Evolutionary conservation across 2,329 filamentous ascomycete genomes (phyloP).

Genomic region (Aspergillus glaucus): DNA sequence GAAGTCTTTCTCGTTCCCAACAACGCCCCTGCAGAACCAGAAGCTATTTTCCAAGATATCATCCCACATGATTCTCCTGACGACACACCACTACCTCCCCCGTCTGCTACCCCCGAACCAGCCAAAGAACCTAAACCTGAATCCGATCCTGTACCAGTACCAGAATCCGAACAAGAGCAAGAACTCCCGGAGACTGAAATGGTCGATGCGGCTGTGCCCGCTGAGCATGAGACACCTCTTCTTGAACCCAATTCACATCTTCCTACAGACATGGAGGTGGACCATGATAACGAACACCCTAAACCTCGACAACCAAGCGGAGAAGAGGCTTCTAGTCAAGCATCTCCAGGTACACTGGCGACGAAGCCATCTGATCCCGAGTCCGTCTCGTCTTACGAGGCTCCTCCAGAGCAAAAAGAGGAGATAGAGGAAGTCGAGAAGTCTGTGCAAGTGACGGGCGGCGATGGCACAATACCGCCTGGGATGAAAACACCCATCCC

Average conservation of each 20-base stretch:
- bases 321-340: conserved; percentile 32
- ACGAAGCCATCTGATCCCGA: conserved; percentile 42
- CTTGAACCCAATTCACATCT: conserved; percentile 6
- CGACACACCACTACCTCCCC: conserved; percentile 6
- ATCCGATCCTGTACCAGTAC: too few species aligned
- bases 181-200: background rate
- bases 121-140: background rate
- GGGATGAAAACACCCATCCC: conserved; percentile 64
- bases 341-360: conserved; percentile 37
- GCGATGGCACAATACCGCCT: conserved; percentile 35
- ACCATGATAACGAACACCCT: conserved; percentile 8
- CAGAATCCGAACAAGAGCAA: background rate
- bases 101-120: background rate
- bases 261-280: conserved; percentile 9
- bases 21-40: conserved; percentile 1
- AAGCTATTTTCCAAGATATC: background rate
- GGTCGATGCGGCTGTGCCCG: background rate
- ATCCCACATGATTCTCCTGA: conserved; percentile 8
- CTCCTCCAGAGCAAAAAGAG: conserved; percentile 12
- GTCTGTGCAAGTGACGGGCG: conserved; percentile 19
- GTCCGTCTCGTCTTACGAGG: conserved; percentile 38
- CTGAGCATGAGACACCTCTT: conserved; percentile 2
- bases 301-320: conserved; percentile 20
- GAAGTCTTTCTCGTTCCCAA: conserved; percentile 32
- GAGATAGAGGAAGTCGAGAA: conserved; percentile 16